Conservation (phyloP, 75 land plant species). For the Cunninghamia lanceolata region DNA sequence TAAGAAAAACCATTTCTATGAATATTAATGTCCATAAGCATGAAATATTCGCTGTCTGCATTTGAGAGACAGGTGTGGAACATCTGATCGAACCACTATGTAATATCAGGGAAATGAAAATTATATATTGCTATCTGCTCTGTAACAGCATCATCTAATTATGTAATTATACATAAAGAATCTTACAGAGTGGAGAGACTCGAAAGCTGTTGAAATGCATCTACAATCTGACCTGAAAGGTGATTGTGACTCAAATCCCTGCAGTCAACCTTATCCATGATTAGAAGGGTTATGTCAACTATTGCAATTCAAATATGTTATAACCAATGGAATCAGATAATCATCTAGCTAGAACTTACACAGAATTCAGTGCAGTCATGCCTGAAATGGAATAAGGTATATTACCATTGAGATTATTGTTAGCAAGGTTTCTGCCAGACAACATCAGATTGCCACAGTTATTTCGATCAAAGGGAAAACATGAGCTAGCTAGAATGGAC, state of each 20-base stretch:
- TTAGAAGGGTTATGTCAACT: not conserved
- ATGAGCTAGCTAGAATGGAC: not conserved
- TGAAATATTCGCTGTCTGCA: not conserved
- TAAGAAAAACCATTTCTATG: not conserved
- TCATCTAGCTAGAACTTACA: constrained; percentile 44
- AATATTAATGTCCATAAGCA: not conserved
- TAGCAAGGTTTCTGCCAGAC: constrained; percentile 60
- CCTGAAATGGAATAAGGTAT: constrained; percentile 60
- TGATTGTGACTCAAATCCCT: constrained; percentile 78
- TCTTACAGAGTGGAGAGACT: constrained; percentile 56
- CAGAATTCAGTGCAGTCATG: constrained; percentile 46
- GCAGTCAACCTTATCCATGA: constrained; percentile 16
- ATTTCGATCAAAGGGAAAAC: constrained; percentile 4
- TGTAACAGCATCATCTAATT: not conserved
- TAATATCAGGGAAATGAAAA: not conserved
- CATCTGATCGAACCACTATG: not conserved
- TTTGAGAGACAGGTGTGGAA: not conserved
- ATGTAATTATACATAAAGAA: not conserved
- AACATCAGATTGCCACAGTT: not conserved
- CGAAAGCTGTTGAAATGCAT: constrained; percentile 42
- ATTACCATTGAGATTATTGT: constrained; percentile 51
- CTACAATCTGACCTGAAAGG: constrained; percentile 49
- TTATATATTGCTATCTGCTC: not conserved
- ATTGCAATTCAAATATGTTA: not conserved
- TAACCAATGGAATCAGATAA: not conserved